These are phyloP conservation scores for Phoma sp. DNA, from an alignment of 2,329 filamentous ascomycete species.

Conservation along the genomic window DNA sequence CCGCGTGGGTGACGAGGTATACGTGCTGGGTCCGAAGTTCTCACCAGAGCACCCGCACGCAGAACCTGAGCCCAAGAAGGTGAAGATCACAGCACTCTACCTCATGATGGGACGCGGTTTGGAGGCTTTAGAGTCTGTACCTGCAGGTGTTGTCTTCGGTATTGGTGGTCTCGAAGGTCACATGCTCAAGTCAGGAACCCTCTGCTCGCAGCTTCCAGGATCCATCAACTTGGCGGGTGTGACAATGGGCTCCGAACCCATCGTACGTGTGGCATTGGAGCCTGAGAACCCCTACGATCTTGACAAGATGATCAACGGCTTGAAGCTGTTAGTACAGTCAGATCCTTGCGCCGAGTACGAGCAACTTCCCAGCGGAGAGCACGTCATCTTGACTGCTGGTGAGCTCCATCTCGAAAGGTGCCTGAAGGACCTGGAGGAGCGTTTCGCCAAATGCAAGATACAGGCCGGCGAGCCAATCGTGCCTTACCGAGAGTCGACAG, in stretches of 20 bases:
- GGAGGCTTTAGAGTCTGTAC: constrained; percentile 81
- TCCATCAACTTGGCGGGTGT: constrained; percentile 91
- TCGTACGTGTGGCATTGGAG: constrained; percentile 94
- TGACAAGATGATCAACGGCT: constrained; percentile 90
- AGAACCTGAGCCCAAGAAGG: constrained; percentile 75
- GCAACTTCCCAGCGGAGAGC: constrained; percentile 88
- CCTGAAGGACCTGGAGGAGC: constrained; percentile 87
- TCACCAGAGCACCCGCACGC: constrained; percentile 77
- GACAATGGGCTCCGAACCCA: constrained; percentile 79
- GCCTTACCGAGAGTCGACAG: constrained; percentile 91
- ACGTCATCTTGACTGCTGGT: constrained; percentile 91
- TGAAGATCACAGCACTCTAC: constrained; percentile 86
- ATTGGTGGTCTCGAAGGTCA: constrained; percentile 91
- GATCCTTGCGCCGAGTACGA: constrained; percentile 97
- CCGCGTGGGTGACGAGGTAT: constrained; percentile 86
- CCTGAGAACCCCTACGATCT: constrained; percentile 88
- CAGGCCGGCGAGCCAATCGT: constrained; percentile 94
- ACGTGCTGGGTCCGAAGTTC: constrained; percentile 92
- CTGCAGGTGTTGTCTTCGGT: constrained; percentile 93
- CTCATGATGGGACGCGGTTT: constrained; percentile 93
- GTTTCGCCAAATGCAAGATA: constrained; percentile 93
- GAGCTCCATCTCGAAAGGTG: constrained; percentile 94
- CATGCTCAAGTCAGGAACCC: constrained; percentile 92
- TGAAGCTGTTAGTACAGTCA: constrained; percentile 87
- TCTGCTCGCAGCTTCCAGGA: constrained; percentile 86